Evolutionary conservation across 495 filamentous ascomycete species (phyloP), one percentile per base, ranked within the genome.

Genomic region (Penicillium desertorum): DNA sequence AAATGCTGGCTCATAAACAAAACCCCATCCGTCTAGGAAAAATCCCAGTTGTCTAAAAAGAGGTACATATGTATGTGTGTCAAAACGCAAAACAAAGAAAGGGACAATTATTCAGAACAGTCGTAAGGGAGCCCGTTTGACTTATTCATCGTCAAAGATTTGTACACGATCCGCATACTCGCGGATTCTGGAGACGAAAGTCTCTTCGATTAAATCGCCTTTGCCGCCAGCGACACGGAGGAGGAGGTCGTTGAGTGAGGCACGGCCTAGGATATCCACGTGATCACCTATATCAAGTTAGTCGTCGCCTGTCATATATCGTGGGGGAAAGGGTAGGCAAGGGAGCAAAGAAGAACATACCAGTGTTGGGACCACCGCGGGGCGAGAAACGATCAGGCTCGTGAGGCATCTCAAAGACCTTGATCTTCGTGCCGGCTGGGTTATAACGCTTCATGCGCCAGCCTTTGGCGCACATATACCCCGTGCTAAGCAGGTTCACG

Each of bases 391-490:
- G 76, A 56, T 96, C 92, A 0, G 94, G 94, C 68, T 98, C 92
- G 67, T 98, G 95, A 3, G 86, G 89, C 93, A 98, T 98, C 74
- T 98, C 94, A 61, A 85, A 91, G 4, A 91, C 87, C 54, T 87
- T 93, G 66, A 98, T 78, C 63, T 90, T 81, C 4, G 86, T 79
- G 0, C 86, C 85, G 0, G 91, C 88, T 1, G 94, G 94, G 68
- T 98, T 98, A 64, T 93, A 98, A 19, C 94, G 83, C 66, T 90
- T 91, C 63, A 98, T 89, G 37, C 68, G 66, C 94, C 94, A 98
- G 23, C 94, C 94, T 65, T 88, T 89, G 60, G 89, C 85, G 71
- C 94, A 98, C 94, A 98, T 98, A 67, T 97, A 98, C 3, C 91
- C 94, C 4, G 83, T 85, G 61, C 88, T 92, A 45, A 98, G 73